Evolutionary conservation across 176 grass and related monocot genomes (phyloP), one percentile per base, ranked within the genome.

Genomic region (Aegilops umbellulata): DNA sequence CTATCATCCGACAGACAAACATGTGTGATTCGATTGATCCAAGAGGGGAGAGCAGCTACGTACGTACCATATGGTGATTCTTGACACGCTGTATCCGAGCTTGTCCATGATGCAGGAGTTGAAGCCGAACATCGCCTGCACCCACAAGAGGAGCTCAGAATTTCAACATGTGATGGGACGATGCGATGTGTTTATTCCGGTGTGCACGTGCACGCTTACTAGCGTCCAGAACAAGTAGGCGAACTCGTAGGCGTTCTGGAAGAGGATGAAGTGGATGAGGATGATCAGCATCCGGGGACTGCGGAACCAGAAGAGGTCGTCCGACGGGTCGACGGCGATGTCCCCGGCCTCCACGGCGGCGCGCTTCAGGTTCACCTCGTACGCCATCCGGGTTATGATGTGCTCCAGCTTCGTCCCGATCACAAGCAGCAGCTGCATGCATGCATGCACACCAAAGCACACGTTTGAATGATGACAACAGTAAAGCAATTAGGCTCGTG

Each of bases 251-350:
- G 93, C 91, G 29, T 95, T 98, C 79, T 95, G 89, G 78, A 98
- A 98, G 20, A 98, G 88, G 89, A 98, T 92, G 81, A 98, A 98
- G 78, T 95, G 93, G 67, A 95, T 86, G 79, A 98, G 62, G 66
- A 87, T 15, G 57, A 95, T 84, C 58, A 98, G 69, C 0, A 92
- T 77, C 71, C 90, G 60, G 29, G 95, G 93, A 9, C n/a, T 70
- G 36, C 34, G 80, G 57, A 98, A 95, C 95, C 93, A 98, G 86
- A 95, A 98, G 41, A 87, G 81, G 15, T 93, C 8, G 19, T 95
- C 89, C 0, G 93, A 94, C 11, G 86, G 95, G 57, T 84, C 85
- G 25, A 98, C 84, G 9, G 81, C 68, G 67, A 87, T 14, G 35
- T 71, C 60, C 12, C 64, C 93, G 74, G 16, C 47, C 3, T 80